phyloP scores from a whole-genome alignment of 495 filamentous ascomycete genomes.

The Podospora australis region DNA sequence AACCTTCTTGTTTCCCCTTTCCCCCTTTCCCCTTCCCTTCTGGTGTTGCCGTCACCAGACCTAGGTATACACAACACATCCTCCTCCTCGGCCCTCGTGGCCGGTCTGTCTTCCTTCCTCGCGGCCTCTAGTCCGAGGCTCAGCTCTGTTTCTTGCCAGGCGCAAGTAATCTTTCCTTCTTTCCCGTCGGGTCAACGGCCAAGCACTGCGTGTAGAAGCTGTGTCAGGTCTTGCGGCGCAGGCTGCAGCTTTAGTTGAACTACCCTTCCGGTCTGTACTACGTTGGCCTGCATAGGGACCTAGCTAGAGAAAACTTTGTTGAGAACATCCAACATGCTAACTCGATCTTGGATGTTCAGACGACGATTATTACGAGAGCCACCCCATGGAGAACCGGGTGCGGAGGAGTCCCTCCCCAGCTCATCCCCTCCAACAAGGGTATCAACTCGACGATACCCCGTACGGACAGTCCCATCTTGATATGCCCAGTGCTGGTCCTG shows the following conservation, averaged over 20 bases:
- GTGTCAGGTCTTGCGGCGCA: constrained; percentile 17
- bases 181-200: not conserved
- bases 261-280: constrained; percentile 14
- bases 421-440: constrained; percentile 51
- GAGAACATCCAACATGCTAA: constrained; percentile 15
- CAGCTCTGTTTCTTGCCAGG: constrained; percentile 24
- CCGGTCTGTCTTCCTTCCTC: constrained; percentile 4
- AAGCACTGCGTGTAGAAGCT: not conserved
- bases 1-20: constrained; percentile 1
- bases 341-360: constrained; percentile 34
- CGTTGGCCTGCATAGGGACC: constrained; percentile 6
- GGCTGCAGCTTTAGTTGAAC: constrained; percentile 11
- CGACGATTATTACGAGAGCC: constrained; percentile 54
- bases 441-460: constrained; percentile 65
- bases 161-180: constrained; percentile 21
- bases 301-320: not conserved
- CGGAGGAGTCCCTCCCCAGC: constrained; percentile 50
- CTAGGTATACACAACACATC: constrained; percentile 11
- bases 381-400: constrained; percentile 48
- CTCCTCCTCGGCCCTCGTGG: constrained; percentile 14
- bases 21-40: constrained; percentile 14
- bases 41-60: constrained; percentile 4
- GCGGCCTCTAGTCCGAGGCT: constrained; percentile 6
- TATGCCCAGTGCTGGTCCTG: constrained; percentile 53
- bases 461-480: constrained; percentile 55